phyloP scores from a whole-genome alignment of 2,329 filamentous ascomycete genomes.

The Epichloe sylvatica region DNA sequence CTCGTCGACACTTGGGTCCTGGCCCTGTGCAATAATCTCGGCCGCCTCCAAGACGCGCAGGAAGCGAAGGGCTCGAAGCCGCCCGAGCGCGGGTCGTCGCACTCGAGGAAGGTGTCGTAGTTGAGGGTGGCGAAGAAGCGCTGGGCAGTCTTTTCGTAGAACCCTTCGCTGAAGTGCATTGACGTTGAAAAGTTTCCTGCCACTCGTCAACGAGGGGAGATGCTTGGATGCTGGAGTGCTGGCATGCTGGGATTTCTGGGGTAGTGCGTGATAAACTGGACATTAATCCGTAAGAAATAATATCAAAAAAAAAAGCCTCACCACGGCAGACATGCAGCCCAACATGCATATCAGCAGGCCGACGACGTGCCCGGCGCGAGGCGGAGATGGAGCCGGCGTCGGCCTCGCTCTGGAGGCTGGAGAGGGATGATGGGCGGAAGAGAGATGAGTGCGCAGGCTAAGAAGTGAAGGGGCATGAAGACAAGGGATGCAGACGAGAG shows the following conservation, averaged over 20 bases:
- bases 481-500: no score
- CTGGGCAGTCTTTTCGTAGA: constrained; percentile 47
- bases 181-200: constrained; percentile 43
- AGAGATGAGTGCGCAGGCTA: constrained; percentile 19
- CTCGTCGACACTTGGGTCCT: constrained; percentile 45
- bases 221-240: neutral
- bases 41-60: constrained; percentile 46
- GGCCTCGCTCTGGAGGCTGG: constrained; percentile 34
- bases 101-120: constrained; percentile 47
- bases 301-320: constrained; percentile 6
- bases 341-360: constrained; percentile 52
- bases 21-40: constrained; percentile 51
- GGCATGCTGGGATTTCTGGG: neutral
- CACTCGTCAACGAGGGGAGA: neutral
- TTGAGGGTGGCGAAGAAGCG: constrained; percentile 46
- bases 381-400: constrained; percentile 41
- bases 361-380: constrained; percentile 38
- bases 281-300: constrained; percentile 15
- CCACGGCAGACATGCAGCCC: constrained; percentile 49
- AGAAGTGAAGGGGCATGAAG: no score
- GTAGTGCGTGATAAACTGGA: neutral
- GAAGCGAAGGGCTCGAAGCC: constrained; percentile 48
- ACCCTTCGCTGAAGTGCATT: constrained; percentile 49
- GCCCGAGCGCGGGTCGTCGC: constrained; percentile 45
- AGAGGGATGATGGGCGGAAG: constrained; percentile 48